These are phyloP conservation scores for Colletotrichum sp. DNA, from an alignment of 2,329 filamentous ascomycete species.

Conservation along the genomic window DNA sequence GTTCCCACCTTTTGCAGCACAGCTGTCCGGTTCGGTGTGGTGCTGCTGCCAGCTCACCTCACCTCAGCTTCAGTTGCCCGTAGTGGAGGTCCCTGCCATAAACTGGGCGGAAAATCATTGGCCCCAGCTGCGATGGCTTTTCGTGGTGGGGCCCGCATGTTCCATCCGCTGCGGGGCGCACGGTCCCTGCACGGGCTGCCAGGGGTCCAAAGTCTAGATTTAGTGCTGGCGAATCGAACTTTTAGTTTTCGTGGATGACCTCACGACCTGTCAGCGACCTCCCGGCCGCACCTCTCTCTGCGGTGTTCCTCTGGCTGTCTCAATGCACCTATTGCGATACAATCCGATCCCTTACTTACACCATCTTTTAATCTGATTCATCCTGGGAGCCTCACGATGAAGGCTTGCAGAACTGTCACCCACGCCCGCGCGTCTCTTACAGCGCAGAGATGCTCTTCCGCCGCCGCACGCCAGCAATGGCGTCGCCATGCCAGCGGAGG, in stretches of 20 bases:
- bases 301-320: neutral
- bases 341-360: neutral
- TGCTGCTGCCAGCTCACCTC: constrained; percentile 3
- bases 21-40: neutral
- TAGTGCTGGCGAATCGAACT: constrained; percentile 19
- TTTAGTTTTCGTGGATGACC: constrained; percentile 23
- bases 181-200: neutral
- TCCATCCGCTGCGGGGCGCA: constrained; percentile 16
- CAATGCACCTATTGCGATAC: neutral
- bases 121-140: neutral
- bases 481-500: constrained; percentile 8
- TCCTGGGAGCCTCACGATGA: neutral
- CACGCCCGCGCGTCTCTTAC: constrained; percentile 15
- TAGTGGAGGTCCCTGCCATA: neutral
- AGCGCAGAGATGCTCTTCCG: constrained; percentile 9
- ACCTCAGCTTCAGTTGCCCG: neutral
- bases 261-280: constrained; percentile 21
- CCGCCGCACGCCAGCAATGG: constrained; percentile 3
- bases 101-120: constrained; percentile 21
- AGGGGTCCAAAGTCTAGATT: constrained; percentile 17
- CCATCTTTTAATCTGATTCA: neutral
- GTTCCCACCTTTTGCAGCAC: neutral
- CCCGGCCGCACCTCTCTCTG: neutral
- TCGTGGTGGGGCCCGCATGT: neutral
- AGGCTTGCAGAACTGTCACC: constrained; percentile 9